Conservation (phyloP, 192 early-diverging fungal species). For the Obelidium mucronatum region DNA sequence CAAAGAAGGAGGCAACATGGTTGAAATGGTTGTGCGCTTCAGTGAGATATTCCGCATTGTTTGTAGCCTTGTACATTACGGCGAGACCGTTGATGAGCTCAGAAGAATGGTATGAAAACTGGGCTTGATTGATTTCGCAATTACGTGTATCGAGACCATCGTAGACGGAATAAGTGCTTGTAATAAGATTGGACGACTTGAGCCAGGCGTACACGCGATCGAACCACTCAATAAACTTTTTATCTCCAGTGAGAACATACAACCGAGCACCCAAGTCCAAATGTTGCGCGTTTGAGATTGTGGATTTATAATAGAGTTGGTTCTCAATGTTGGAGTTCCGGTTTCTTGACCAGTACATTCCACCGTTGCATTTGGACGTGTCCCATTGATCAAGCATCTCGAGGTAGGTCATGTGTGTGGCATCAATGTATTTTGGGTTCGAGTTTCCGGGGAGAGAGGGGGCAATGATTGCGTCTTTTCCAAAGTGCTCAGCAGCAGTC, state of each 20-base stretch:
- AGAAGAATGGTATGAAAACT: slow-evolving; percentile 26
- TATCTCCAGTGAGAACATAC: slow-evolving; percentile 33
- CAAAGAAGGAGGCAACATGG: background rate
- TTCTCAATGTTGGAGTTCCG: background rate
- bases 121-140: background rate
- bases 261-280: slow-evolving; percentile 48
- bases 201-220: slow-evolving; percentile 48
- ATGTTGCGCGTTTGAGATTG: slow-evolving; percentile 54
- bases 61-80: slow-evolving; percentile 28
- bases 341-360: slow-evolving; percentile 2
- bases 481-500: slow-evolving; percentile 51
- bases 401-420: slow-evolving; percentile 41
- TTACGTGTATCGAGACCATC: slow-evolving; percentile 10
- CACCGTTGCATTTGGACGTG: background rate
- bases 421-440: slow-evolving; percentile 20
- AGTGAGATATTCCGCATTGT: slow-evolving; percentile 16
- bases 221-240: slow-evolving; percentile 35
- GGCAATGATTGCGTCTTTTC: slow-evolving; percentile 46
- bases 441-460: slow-evolving; percentile 6
- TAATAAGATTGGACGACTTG: slow-evolving; percentile 6
- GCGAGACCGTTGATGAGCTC: slow-evolving; percentile 24
- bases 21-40: slow-evolving; percentile 30
- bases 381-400: slow-evolving; percentile 52
- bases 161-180: slow-evolving; percentile 1
- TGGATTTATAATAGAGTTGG: slow-evolving; percentile 43